Conservation (phyloP, 2,329 filamentous ascomycete species). For the Ophiostoma australiae region DNA sequence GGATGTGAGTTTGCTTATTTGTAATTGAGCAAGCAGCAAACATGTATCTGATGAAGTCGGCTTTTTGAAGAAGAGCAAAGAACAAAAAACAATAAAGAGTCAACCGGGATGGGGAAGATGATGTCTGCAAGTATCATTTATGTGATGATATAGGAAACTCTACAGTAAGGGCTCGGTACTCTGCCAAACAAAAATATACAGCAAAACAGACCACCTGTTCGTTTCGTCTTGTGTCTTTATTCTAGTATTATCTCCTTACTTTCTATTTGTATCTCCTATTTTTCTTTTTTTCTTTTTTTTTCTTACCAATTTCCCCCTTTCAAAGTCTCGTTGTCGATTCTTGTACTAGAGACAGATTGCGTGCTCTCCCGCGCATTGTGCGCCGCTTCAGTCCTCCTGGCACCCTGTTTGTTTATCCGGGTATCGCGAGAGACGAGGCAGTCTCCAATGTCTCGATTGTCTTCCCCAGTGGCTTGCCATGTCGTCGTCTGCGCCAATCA, state of each 20-base stretch:
- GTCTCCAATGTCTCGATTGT: not conserved
- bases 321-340: not conserved
- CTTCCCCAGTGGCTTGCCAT: not conserved
- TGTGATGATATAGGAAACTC: too few relatives aligned
- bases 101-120: too few relatives aligned
- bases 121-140: too few relatives aligned
- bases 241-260: not conserved
- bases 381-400: not conserved
- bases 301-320: not conserved
- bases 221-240: constrained; percentile 12
- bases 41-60: not conserved
- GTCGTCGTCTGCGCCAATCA: constrained; percentile 11
- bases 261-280: not conserved
- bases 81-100: not conserved
- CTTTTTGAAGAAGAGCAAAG: not conserved
- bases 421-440: not conserved
- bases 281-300: not conserved
- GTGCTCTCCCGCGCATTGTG: constrained; percentile 10
- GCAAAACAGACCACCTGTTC: not conserved
- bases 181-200: too few relatives aligned
- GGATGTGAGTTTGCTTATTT: not conserved
- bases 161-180: too few relatives aligned
- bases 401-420: not conserved
- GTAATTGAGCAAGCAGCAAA: not conserved
- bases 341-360: constrained; percentile 11